Percentiles rank a stretch among this genome's conserved stretches.
Evolutionary conservation across 345 rosid species (phyloP).

Genomic region (Fremontodendron californicum): DNA sequence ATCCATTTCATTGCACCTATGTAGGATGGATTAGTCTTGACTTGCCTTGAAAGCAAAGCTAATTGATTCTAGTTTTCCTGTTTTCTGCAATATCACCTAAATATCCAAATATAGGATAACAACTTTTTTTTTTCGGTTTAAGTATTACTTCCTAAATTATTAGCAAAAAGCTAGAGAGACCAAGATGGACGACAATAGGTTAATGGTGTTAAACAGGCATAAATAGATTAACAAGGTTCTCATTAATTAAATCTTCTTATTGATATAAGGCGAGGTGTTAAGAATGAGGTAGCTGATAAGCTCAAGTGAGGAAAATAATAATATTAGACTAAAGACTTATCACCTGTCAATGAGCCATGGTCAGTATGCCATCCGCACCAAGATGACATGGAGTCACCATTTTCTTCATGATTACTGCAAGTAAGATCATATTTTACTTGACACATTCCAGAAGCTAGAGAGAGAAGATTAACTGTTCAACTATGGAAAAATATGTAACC

Average conservation of each 20-base stretch:
- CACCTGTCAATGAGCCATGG: slow-evolving; percentile 85
- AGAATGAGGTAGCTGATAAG: not conserved
- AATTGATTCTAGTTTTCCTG: not conserved
- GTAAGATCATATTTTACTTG: not conserved
- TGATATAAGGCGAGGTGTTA: not conserved
- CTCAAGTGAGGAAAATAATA: slow-evolving; percentile 11
- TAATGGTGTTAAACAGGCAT: not conserved
- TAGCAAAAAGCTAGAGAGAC: not conserved
- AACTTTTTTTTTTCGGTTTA: not conserved
- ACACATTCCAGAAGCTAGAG: slow-evolving; percentile 8
- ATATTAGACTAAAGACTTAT: slow-evolving; percentile 2
- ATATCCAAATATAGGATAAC: not conserved
- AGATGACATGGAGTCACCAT: slow-evolving; percentile 58
- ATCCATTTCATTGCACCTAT: not conserved
- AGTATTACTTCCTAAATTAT: not conserved
- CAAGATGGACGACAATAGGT: not conserved
- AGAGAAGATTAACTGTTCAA: not conserved
- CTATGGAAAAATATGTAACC: not conserved
- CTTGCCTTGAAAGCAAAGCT: not conserved
- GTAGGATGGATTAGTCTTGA: not conserved
- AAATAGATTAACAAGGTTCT: not conserved
- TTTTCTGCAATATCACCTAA: not conserved
- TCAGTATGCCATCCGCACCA: slow-evolving; percentile 99
- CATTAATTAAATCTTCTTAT: too few species aligned
- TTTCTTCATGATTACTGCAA: slow-evolving; percentile 45